Percentiles rank a stretch among this genome's conserved stretches.
Evolutionary conservation across 371 early-diverging fungal genomes (phyloP).

Genomic region (Entomophthora muscae): DNA sequence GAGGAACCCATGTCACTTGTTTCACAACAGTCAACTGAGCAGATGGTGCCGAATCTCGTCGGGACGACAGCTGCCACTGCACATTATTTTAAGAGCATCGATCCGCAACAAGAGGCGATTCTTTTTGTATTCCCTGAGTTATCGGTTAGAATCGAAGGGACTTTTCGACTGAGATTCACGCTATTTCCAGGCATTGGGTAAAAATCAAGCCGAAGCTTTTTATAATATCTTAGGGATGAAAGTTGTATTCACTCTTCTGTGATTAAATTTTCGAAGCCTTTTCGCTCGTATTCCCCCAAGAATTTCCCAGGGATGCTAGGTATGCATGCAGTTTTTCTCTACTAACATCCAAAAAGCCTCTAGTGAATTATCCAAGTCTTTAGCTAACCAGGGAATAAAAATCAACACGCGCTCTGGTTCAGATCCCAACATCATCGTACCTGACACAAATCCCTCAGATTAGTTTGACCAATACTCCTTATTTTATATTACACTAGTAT

Average conservation of each 20-base stretch:
- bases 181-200: slow-evolving; percentile 77
- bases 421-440: not conserved
- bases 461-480: too few species aligned
- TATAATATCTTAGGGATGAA: slow-evolving; percentile 8
- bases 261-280: slow-evolving; percentile 57
- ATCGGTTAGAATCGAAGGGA: slow-evolving; percentile 78
- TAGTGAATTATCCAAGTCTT: slow-evolving; percentile 66
- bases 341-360: slow-evolving; percentile 33
- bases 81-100: slow-evolving; percentile 61
- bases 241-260: slow-evolving; percentile 59
- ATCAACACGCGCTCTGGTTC: slow-evolving; percentile 18
- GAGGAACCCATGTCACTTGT: slow-evolving; percentile 9
- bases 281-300: slow-evolving; percentile 80
- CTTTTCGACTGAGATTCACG: slow-evolving; percentile 71
- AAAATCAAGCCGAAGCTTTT: slow-evolving; percentile 6
- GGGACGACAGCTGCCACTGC: slow-evolving; percentile 85
- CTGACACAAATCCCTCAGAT: not conserved
- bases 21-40: not conserved
- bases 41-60: slow-evolving; percentile 14
- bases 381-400: slow-evolving; percentile 90
- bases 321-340: slow-evolving; percentile 9
- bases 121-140: slow-evolving; percentile 95
- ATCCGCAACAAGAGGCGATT: slow-evolving; percentile 70
- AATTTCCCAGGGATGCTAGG: slow-evolving; percentile 88
- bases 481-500: too few species aligned